These are phyloP conservation scores for Diplodia sapinea DNA, from an alignment of 2,329 filamentous ascomycete genomes.

Conservation along the genomic window DNA sequence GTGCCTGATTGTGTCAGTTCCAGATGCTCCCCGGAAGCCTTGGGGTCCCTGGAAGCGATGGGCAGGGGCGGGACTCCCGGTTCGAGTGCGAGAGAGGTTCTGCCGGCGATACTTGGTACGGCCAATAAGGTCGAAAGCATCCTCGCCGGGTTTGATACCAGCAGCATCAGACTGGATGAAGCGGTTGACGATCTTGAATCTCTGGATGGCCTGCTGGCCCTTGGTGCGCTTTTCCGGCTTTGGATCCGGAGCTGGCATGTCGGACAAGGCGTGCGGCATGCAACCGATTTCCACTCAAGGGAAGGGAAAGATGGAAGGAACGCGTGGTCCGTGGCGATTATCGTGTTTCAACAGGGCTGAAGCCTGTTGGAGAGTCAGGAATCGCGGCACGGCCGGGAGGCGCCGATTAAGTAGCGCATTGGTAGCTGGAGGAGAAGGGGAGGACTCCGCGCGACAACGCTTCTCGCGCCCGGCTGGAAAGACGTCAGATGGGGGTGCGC, in stretches of 20 bases:
- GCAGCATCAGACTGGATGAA: neutral
- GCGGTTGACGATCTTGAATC: constrained; percentile 5
- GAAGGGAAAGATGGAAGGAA: neutral
- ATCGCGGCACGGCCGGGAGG: neutral
- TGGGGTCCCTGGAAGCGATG: neutral
- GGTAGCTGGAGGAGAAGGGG: neutral
- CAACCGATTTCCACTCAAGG: neutral
- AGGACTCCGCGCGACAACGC: neutral
- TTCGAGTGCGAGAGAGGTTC: neutral
- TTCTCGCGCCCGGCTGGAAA: neutral
- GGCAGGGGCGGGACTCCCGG: neutral
- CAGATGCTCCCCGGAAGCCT: neutral
- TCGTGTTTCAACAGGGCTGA: neutral
- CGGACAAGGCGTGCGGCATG: constrained; percentile 5
- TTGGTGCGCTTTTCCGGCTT: too few relatives aligned
- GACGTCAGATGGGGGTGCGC: neutral
- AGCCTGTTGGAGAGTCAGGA: neutral
- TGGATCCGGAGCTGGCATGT: neutral
- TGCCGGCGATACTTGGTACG: neutral
- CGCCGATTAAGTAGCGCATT: neutral
- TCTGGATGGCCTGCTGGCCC: neutral
- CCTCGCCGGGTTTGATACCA: constrained; percentile 14
- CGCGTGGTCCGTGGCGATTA: neutral
- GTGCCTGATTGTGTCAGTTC: neutral
- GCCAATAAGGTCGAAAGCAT: neutral